Conservation (phyloP, 345 rosid species). For the Euphorbia lathyris region DNA sequence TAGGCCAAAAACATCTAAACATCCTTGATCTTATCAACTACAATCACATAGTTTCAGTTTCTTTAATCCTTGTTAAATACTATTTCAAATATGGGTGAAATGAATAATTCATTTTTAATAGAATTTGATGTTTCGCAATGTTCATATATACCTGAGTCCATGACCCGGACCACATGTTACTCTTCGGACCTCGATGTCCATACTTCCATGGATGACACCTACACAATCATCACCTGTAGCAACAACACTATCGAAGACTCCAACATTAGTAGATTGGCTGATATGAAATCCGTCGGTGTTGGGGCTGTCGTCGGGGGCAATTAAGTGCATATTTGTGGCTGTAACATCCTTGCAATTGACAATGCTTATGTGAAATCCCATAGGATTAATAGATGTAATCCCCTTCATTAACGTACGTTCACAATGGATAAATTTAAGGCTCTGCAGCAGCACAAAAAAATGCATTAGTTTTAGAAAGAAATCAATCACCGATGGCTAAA, state of each 20-base stretch:
- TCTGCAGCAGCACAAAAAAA: too few species aligned
- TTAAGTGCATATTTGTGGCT: slow-evolving; percentile 23
- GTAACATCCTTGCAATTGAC: slow-evolving; percentile 34
- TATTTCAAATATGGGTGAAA: too few species aligned
- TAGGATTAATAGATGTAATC: slow-evolving; percentile 46
- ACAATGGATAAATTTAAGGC: slow-evolving; percentile 8
- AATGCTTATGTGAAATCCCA: slow-evolving; percentile 58
- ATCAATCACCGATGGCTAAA: too few species aligned
- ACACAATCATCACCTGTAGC: slow-evolving; percentile 72
- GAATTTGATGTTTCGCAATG: too few species aligned
- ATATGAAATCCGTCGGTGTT: slow-evolving; percentile 73
- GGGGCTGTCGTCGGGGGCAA: slow-evolving; percentile 51
- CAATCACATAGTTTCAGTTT: too few species aligned
- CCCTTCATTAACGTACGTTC: slow-evolving; percentile 32
- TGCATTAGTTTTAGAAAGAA: too few species aligned
- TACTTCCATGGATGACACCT: slow-evolving; percentile 61
- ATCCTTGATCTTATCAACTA: too few species aligned
- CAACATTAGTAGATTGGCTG: slow-evolving; percentile 50
- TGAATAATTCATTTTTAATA: too few species aligned
- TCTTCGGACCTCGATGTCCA: slow-evolving; percentile 37
- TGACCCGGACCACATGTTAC: slow-evolving; percentile 78
- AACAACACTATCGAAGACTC: slow-evolving; percentile 35
- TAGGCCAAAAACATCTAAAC: too few species aligned
- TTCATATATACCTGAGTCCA: slow-evolving; percentile 56
- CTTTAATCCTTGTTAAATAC: too few species aligned